Evolutionary conservation across 805 yeast genomes (phyloP).

Genomic region (Komagataella pseudopastoris): DNA sequence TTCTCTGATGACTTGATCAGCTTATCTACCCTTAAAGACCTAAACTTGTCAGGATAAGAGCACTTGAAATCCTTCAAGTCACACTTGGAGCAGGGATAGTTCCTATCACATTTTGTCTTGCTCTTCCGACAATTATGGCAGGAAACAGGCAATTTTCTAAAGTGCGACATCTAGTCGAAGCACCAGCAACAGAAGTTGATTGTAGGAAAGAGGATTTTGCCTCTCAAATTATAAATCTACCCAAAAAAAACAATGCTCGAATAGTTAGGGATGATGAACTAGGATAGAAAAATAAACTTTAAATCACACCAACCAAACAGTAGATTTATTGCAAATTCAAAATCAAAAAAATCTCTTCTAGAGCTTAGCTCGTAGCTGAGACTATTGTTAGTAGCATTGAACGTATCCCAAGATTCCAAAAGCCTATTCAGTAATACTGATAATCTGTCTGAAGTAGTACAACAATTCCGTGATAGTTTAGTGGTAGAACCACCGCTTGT

Average conservation of each 20-base stretch:
- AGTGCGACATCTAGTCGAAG: background rate
- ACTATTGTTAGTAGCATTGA: too few species aligned
- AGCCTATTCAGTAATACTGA: too few species aligned
- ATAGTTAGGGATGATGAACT: too few species aligned
- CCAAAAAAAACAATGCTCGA: too few species aligned
- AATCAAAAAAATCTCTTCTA: too few species aligned
- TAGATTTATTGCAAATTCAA: too few species aligned
- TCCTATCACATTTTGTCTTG: background rate
- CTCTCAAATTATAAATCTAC: background rate
- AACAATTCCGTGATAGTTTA: constrained; percentile 1
- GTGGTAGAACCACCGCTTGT: constrained; percentile 1
- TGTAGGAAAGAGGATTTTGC: background rate
- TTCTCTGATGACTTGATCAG: background rate
- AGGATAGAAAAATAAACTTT: background rate
- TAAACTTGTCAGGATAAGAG: background rate
- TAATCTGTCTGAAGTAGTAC: too few species aligned
- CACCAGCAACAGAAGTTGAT: background rate
- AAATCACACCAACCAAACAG: too few species aligned
- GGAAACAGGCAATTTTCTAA: background rate
- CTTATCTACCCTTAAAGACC: background rate
- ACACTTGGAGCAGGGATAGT: background rate
- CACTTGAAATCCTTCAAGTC: background rate
- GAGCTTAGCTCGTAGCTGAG: too few species aligned
- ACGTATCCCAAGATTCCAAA: too few species aligned
- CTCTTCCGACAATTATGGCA: background rate